These are phyloP conservation scores for Bipolaris zeicola DNA, from an alignment of 2,329 filamentous ascomycete species.

Conservation along the genomic window DNA sequence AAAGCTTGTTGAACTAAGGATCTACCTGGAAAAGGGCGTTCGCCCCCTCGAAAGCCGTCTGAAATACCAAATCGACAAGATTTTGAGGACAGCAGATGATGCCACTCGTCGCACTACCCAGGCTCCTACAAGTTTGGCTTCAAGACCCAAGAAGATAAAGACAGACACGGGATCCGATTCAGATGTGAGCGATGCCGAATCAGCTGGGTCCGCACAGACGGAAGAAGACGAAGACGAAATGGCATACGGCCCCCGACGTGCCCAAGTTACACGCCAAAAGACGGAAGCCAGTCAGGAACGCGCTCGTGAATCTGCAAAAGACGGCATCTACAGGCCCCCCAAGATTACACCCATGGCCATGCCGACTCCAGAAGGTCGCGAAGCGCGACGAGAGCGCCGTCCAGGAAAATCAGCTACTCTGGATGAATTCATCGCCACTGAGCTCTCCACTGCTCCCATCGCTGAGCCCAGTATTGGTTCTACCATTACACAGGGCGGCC, in stretches of 20 bases:
- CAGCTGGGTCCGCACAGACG: slow-evolving; percentile 34
- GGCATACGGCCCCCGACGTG: slow-evolving; percentile 66
- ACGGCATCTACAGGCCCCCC: slow-evolving; percentile 86
- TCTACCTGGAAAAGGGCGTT: slow-evolving; percentile 92
- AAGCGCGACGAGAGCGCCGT: slow-evolving; percentile 66
- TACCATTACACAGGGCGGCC: slow-evolving; percentile 79
- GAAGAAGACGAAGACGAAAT: slow-evolving; percentile 61
- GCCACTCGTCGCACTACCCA: slow-evolving; percentile 49
- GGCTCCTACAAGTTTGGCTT: slow-evolving; percentile 16
- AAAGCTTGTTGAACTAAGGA: slow-evolving; percentile 87
- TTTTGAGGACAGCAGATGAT: slow-evolving; percentile 84
- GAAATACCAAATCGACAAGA: slow-evolving; percentile 95
- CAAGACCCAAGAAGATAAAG: slow-evolving; percentile 41
- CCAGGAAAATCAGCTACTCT: slow-evolving; percentile 79
- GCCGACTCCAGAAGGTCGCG: slow-evolving; percentile 67
- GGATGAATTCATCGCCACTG: slow-evolving; percentile 87
- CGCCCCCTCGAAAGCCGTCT: slow-evolving; percentile 86
- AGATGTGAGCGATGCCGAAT: slow-evolving; percentile 49
- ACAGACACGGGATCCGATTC: slow-evolving; percentile 48
- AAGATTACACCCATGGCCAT: slow-evolving; percentile 86
- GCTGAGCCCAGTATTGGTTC: slow-evolving; percentile 91
- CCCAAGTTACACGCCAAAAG: slow-evolving; percentile 49
- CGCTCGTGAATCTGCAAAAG: slow-evolving; percentile 46
- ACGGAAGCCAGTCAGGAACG: slow-evolving; percentile 23
- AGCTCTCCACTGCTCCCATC: slow-evolving; percentile 79